A percentile compares a stretch with the other conserved stretches of the same genome.
phyloP scores from a whole-genome alignment of 768 basidiomycete species.

The Tephrocybe sp. region DNA sequence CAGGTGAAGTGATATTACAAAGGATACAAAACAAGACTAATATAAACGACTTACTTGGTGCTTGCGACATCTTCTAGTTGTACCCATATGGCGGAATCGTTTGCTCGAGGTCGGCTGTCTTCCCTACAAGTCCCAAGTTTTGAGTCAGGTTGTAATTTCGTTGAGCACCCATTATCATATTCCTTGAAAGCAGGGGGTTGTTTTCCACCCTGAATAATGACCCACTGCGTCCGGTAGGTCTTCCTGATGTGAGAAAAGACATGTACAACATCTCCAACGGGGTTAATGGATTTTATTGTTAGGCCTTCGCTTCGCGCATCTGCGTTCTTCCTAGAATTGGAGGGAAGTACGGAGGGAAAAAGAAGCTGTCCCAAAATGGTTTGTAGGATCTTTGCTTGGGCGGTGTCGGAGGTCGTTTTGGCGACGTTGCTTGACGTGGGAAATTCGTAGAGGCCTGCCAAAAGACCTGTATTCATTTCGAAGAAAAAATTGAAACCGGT shows the following conservation, averaged over 20 bases:
- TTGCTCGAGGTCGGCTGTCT: constrained; percentile 5
- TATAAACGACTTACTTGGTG: constrained; percentile 54
- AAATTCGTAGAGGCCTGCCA: constrained; percentile 90
- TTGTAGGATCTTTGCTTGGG: constrained; percentile 35
- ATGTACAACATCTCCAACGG: constrained; percentile 70
- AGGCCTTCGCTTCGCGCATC: constrained; percentile 7
- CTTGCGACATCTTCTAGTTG: constrained; percentile 51
- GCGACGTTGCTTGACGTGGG: constrained; percentile 63
- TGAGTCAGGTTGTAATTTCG: too few relatives aligned
- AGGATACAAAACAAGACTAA: constrained; percentile 10
- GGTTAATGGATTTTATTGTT: constrained; percentile 44
- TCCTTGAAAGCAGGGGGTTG: constrained; percentile 36
- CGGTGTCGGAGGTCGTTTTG: constrained; percentile 37
- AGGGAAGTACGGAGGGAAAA: constrained; percentile 23
- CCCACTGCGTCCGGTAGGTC: constrained; percentile 79
- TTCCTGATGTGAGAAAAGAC: constrained; percentile 91
- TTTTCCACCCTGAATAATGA: constrained; percentile 58
- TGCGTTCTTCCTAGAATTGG: constrained; percentile 9
- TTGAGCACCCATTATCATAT: neutral
- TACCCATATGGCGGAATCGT: constrained; percentile 46
- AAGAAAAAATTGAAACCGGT: constrained; percentile 7
- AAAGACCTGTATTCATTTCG: constrained; percentile 56
- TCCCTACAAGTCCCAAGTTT: neutral
- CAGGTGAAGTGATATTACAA: constrained; percentile 11
- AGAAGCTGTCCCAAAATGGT: constrained; percentile 46